Evolutionary conservation across 371 early-diverging fungal genomes (phyloP).

Genomic region (Ordospora colligata): DNA sequence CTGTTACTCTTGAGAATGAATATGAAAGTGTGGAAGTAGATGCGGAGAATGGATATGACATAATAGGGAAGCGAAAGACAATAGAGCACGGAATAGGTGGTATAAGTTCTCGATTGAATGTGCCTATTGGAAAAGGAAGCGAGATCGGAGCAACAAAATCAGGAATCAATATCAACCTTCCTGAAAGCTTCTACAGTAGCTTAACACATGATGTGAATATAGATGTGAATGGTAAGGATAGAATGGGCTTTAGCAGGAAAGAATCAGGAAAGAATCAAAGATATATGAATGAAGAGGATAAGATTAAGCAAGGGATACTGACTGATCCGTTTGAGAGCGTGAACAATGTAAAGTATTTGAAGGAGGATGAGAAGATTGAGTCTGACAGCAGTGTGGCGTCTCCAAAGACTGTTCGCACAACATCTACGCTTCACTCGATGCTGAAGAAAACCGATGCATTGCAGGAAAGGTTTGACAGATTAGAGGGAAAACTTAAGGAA

Average conservation of each 20-base stretch:
- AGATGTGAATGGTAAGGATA: neutral
- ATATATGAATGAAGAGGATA: neutral
- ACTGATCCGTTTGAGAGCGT: neutral
- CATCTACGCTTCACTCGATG: slow-evolving; percentile 59
- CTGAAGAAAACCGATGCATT: slow-evolving; percentile 55
- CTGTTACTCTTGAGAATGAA: slow-evolving; percentile 18
- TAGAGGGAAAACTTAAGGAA: slow-evolving; percentile 55
- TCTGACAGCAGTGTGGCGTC: slow-evolving; percentile 29
- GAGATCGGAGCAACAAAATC: neutral
- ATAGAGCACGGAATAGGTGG: neutral
- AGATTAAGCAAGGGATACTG: neutral
- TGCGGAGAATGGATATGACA: neutral
- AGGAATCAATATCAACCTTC: neutral
- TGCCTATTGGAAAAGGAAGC: neutral
- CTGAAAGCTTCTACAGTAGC: neutral
- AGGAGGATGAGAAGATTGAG: neutral
- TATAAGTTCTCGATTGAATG: neutral
- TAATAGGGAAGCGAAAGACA: neutral
- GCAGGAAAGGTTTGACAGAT: slow-evolving; percentile 54
- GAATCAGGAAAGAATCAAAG: neutral
- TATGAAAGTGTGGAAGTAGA: neutral
- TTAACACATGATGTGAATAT: neutral
- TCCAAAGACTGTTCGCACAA: slow-evolving; percentile 48
- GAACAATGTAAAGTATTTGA: neutral
- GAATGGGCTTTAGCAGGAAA: neutral